Evolutionary conservation across 768 basidiomycete species (phyloP), one percentile per base, ranked within the genome.

Genomic region (Pleurotus sapidus): DNA sequence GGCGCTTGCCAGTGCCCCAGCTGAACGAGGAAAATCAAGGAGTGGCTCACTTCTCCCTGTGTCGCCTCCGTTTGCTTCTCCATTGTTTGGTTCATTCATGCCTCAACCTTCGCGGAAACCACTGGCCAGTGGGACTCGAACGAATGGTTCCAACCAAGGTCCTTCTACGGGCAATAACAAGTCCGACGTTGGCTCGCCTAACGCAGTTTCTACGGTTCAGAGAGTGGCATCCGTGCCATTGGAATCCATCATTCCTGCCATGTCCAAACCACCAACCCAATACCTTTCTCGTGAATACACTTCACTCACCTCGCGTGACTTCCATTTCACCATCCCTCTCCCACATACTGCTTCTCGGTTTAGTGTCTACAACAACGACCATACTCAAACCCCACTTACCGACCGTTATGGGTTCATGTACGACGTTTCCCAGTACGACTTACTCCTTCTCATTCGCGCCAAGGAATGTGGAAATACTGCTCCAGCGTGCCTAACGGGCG

Each of bases 341-440:
- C 84, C 70, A 64, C 79, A 82, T 58, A 75, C 83, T 5, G 83
- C 85, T 0, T 82, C 84, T 46, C 76, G 79, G 40, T 83, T 81
- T 62, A 77, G 72, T 15, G 70, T 78, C 17, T 77, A 82, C 49
- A 76, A 76, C 17, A 77, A 78, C 46, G 81, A 83, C 37, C 76
- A 78, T 61, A 78, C 72, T 57, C 78, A 81, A 50, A 76, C 82
- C 48, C 83, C 83, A 3, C 73, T 94, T 57, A 93, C 92, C 17
- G 94, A 95, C 60, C 85, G 92, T 4, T 95, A 88, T 64, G 94
- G 94, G 0, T 95, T 95, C 74, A 87, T 95, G 70, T 95, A 95
- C 58, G 92, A 94, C 61, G 81, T 93, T 1, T 84, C 86, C 2
- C 80, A 85, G 63, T 92, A 93, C 63, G 93, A 95, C 63, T 78